Conservation (phyloP, 306 rosid genomes). For the Astragalus glycyphyllos region DNA sequence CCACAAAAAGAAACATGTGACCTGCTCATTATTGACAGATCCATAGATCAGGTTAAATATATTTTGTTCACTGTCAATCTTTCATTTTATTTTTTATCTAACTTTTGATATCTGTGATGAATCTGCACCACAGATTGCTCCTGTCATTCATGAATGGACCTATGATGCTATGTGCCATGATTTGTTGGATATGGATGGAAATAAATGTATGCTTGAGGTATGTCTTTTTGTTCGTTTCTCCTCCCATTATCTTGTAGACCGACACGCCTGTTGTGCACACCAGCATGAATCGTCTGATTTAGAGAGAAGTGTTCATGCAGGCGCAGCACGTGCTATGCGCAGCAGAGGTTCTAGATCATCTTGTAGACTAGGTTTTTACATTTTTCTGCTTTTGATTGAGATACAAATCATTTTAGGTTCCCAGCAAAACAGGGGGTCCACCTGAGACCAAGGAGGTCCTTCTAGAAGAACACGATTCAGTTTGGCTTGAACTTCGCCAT, state of each 20-base stretch:
- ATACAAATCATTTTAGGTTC: slow-evolving; percentile 59
- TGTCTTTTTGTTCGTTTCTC: slow-evolving; percentile 33
- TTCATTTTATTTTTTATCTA: slow-evolving; percentile 24
- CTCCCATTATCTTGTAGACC: neutral
- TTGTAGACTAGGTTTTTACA: neutral
- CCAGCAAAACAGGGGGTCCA: slow-evolving; percentile 78
- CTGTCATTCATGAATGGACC: slow-evolving; percentile 97
- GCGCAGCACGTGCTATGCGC: too few species aligned
- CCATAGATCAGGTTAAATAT: slow-evolving; percentile 82
- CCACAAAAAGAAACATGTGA: slow-evolving; percentile 93
- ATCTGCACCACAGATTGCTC: slow-evolving; percentile 74
- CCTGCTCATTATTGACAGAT: slow-evolving; percentile 86
- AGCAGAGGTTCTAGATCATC: too few species aligned
- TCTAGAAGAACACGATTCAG: slow-evolving; percentile 77
- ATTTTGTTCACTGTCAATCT: slow-evolving; percentile 30
- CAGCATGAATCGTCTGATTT: too few species aligned
- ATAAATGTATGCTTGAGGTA: slow-evolving; percentile 84
- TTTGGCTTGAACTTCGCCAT: slow-evolving; percentile 97
- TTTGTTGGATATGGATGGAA: slow-evolving; percentile 83
- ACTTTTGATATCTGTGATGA: slow-evolving; percentile 38
- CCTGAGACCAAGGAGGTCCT: slow-evolving; percentile 81
- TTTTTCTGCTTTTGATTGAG: slow-evolving; percentile 22
- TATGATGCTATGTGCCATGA: slow-evolving; percentile 98
- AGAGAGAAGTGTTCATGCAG: too few species aligned
- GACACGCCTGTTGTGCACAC: too few species aligned